Conservation (phyloP, 352 stramenopile genomes). For the Chrysophaeum taylorii region DNA sequence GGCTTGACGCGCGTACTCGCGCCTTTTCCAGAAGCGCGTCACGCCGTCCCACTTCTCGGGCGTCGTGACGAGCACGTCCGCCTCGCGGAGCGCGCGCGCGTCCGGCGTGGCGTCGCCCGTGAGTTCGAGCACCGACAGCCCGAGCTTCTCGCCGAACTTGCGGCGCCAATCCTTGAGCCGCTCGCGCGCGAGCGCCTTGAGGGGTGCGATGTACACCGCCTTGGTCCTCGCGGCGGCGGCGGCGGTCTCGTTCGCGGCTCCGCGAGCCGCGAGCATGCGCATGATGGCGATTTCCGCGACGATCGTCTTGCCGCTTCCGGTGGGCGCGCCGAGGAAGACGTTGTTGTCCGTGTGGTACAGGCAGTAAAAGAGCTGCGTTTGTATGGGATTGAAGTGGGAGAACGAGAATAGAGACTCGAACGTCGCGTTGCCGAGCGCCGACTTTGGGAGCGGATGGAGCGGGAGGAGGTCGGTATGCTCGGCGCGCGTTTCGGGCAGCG, state of each 20-base stretch:
- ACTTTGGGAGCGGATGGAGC: constrained; percentile 82
- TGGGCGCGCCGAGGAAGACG: constrained; percentile 89
- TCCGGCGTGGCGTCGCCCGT: constrained; percentile 91
- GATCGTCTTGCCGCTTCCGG: constrained; percentile 86
- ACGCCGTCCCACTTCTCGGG: constrained; percentile 96
- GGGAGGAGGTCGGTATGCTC: constrained; percentile 76
- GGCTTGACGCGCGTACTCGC: constrained; percentile 52
- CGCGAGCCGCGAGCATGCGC: constrained; percentile 64
- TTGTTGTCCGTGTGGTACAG: constrained; percentile 91
- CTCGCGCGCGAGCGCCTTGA: constrained; percentile 90
- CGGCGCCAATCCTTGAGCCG: constrained; percentile 89
- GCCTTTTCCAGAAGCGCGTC: constrained; percentile 70
- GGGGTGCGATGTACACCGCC: constrained; percentile 94
- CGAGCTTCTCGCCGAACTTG: constrained; percentile 72
- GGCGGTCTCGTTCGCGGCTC: background rate
- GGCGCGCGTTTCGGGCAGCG: constrained; percentile 42
- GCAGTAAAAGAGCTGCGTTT: constrained; percentile 95
- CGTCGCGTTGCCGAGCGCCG: constrained; percentile 71
- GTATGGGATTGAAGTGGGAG: constrained; percentile 80
- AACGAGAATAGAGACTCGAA: constrained; percentile 80
- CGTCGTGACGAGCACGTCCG: constrained; percentile 92
- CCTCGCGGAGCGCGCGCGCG: constrained; percentile 67
- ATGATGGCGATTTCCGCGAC: constrained; percentile 93
- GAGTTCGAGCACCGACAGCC: constrained; percentile 86
- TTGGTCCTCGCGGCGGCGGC: constrained; percentile 38